Base-by-base conservation (phyloP, 2,329 filamentous ascomycete genomes). In the Arthrobotrys sinensis region DNA sequence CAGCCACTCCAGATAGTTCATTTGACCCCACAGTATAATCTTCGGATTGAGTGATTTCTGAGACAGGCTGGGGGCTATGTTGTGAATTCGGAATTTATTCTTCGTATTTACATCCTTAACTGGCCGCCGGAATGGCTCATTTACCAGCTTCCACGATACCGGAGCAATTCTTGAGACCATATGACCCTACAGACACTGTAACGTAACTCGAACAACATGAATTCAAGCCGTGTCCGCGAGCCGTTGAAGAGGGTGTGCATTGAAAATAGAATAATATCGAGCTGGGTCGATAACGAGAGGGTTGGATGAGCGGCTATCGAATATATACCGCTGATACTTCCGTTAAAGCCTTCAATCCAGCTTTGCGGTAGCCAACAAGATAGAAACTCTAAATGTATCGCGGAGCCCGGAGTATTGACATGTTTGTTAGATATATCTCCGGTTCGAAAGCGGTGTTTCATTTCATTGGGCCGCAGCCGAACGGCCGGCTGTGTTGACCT, bases 241-340 rank as follows among this genome's bases (percentile, higher is more conserved):
- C 19, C 16, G 4, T 19, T 16, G 11, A 48, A 24, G 16, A 48
- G 45, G 45, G 45, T 48, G 45, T 48, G 24, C 45, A 5, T 48
- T 5, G 3, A 45, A 45, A n/a, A 12, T 3, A 24, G 7, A 48
- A 48, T 5, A 11, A 19, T 48, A 48, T 48, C 45, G 8, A 48
- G 12, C 14, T 19, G 14, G 3, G 14, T 16, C 14, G 43, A 19
- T 46, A 46, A 46, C 6, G n/a, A 16, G 4, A 46, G n/a, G 43
- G 45, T 48, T 48, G 45, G 45, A 48, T 48, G 24, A 24, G 45
- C 45, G 45, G 21, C 45, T 48, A 48, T 12, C 16, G 24, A 11
- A 11, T 24, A 21, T 48, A 28, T 28, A 8, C 16, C 19, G 10
- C 21, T 6, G 21, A 48, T 21, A 46, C 43, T 19, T 21, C 45